Evolutionary conservation across 2,329 filamentous ascomycete genomes (phyloP).

Genomic region (Phyllosticta capitalensis): DNA sequence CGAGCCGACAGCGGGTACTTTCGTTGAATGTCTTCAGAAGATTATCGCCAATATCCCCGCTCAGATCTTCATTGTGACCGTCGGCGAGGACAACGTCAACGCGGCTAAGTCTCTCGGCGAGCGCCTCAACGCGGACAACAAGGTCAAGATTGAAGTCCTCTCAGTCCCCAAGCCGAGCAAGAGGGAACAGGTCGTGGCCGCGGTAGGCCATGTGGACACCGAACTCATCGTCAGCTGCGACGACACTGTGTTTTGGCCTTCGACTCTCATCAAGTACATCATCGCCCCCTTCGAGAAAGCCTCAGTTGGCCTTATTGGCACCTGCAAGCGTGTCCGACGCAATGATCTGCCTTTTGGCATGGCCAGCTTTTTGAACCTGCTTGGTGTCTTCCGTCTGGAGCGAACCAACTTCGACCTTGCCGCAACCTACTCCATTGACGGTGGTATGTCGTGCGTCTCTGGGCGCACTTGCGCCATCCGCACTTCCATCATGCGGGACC

Average conservation of each 20-base stretch:
- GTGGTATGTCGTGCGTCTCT: conserved; percentile 24
- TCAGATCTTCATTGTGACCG: conserved; percentile 38
- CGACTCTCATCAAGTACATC: conserved; percentile 32
- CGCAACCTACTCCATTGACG: conserved; percentile 22
- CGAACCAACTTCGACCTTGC: conserved; percentile 27
- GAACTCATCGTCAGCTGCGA: conserved; percentile 39
- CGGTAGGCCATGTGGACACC: conserved; percentile 23
- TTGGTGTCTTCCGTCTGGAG: conserved; percentile 20
- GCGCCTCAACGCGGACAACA: neutral
- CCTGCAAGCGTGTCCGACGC: conserved; percentile 6
- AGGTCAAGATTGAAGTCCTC: conserved; percentile 15
- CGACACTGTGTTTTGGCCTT: conserved; percentile 46
- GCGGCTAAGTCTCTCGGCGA: conserved; percentile 15
- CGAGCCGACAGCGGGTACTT: conserved; percentile 33
- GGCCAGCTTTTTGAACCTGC: conserved; percentile 17
- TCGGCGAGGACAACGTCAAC: conserved; percentile 22
- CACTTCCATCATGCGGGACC: conserved; percentile 17
- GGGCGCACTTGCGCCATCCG: conserved; percentile 22
- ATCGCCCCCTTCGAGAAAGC: conserved; percentile 29
- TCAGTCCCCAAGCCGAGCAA: conserved; percentile 31
- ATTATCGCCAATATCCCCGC: conserved; percentile 32
- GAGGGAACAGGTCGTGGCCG: conserved; percentile 38
- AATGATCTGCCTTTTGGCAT: neutral
- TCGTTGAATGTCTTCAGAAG: conserved; percentile 33
- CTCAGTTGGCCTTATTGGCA: conserved; percentile 12